Evolutionary conservation across 2,329 filamentous ascomycete genomes (phyloP).

Genomic region (Cyanodermella asteris): DNA sequence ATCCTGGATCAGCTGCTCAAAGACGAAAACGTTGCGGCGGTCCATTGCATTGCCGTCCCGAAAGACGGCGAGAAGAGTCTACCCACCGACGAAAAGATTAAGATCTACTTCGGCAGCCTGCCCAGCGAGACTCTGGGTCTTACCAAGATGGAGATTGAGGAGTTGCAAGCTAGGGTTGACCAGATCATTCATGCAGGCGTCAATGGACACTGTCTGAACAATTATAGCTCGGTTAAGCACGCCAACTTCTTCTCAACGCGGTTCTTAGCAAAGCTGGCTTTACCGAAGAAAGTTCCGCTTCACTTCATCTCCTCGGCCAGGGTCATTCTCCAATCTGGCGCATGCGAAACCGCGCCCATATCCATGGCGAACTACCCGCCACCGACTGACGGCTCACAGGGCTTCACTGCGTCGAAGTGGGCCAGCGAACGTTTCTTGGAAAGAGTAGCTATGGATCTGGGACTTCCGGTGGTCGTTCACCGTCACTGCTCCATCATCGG

Average conservation of each 20-base stretch:
- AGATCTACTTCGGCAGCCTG: slow-evolving; percentile 18
- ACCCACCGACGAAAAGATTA: slow-evolving; percentile 12
- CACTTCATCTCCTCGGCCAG: slow-evolving; percentile 13
- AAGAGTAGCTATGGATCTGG: slow-evolving; percentile 5
- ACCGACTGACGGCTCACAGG: slow-evolving; percentile 12
- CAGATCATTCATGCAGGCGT: slow-evolving; percentile 33
- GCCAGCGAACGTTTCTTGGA: slow-evolving; percentile 18
- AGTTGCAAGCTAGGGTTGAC: slow-evolving; percentile 14
- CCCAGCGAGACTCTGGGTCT: slow-evolving; percentile 17
- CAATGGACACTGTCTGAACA: slow-evolving; percentile 13
- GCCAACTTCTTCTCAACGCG: slow-evolving; percentile 12
- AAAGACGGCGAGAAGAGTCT: neutral
- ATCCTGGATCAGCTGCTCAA: slow-evolving; percentile 17
- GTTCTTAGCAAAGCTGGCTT: slow-evolving; percentile 9
- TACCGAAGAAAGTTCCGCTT: slow-evolving; percentile 10
- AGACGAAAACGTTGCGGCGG: slow-evolving; percentile 11
- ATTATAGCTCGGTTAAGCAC: slow-evolving; percentile 11
- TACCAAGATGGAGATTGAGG: slow-evolving; percentile 10
- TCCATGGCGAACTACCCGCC: slow-evolving; percentile 9
- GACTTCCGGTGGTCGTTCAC: slow-evolving; percentile 13
- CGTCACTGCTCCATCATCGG: slow-evolving; percentile 7
- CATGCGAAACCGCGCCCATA: neutral
- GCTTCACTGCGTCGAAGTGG: slow-evolving; percentile 20
- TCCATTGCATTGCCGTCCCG: slow-evolving; percentile 25
- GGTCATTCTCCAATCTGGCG: slow-evolving; percentile 6